Conservation (phyloP, 345 rosid genomes). For the Noccaea bulbosa region DNA sequence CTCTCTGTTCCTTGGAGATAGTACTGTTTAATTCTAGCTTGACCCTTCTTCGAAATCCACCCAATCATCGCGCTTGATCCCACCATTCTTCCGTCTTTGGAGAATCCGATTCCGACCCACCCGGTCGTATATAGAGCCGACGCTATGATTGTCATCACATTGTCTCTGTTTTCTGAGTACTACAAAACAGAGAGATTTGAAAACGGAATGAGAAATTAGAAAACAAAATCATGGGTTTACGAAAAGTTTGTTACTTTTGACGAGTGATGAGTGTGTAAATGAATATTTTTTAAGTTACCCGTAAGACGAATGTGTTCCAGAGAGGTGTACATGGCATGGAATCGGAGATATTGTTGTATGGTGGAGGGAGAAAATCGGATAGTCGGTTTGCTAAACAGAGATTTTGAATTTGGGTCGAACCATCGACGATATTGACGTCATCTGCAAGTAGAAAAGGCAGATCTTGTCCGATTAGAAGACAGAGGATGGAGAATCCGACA, state of each 20-base stretch:
- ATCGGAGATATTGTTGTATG: constrained; percentile 68
- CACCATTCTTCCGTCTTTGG: constrained; percentile 82
- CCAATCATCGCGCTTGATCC: constrained; percentile 95
- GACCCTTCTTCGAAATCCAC: constrained; percentile 80
- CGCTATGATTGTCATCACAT: constrained; percentile 64
- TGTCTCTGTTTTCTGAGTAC: constrained; percentile 71
- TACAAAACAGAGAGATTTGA: constrained; percentile 37
- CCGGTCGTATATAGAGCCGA: constrained; percentile 88
- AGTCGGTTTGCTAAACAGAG: constrained; percentile 61
- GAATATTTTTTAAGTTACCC: constrained; percentile 52
- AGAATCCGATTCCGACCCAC: constrained; percentile 93
- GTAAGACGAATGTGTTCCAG: constrained; percentile 78
- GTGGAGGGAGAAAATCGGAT: constrained; percentile 70
- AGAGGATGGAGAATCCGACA: constrained; percentile 44
- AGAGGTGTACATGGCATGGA: constrained; percentile 60
- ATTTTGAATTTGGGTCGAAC: constrained; percentile 26
- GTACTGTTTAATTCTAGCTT: constrained; percentile 71
- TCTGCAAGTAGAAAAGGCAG: constrained; percentile 37
- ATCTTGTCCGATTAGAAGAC: constrained; percentile 37
- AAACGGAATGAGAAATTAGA: neutral
- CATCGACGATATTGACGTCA: constrained; percentile 7
- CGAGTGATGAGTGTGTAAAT: constrained; percentile 8
- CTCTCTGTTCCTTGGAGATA: constrained; percentile 65
- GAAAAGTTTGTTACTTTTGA: neutral
- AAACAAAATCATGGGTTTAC: neutral